These are phyloP conservation scores for Phytophthora multivora DNA, from an alignment of 352 stramenopile species.

Conservation along the genomic window DNA sequence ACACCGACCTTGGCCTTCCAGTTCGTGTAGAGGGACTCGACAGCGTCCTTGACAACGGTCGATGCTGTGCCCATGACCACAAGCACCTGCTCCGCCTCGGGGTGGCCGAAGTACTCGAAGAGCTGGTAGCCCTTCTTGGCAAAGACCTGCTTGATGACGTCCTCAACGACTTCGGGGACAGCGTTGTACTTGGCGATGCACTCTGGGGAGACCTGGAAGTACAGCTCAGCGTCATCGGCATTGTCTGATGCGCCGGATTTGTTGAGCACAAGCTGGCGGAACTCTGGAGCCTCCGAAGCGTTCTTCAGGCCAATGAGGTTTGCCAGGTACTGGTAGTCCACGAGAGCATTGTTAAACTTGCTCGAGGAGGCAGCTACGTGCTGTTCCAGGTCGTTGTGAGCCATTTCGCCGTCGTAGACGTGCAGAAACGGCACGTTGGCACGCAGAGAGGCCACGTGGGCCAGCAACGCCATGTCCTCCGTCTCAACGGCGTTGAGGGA, in stretches of 20 bases:
- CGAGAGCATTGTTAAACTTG: slow-evolving; percentile 72
- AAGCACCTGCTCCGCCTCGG: slow-evolving; percentile 84
- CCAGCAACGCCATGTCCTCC: slow-evolving; percentile 91
- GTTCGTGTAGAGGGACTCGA: slow-evolving; percentile 86
- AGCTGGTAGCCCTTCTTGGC: slow-evolving; percentile 85
- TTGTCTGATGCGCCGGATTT: slow-evolving; percentile 56
- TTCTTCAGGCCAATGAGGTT: slow-evolving; percentile 69
- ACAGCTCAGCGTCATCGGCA: slow-evolving; percentile 84
- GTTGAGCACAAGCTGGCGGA: slow-evolving; percentile 65
- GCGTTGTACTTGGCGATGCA: slow-evolving; percentile 85
- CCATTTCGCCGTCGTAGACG: slow-evolving; percentile 93
- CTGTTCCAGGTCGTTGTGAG: slow-evolving; percentile 81
- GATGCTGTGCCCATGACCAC: slow-evolving; percentile 92
- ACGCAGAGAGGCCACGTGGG: slow-evolving; percentile 90
- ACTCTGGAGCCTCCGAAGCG: slow-evolving; percentile 49
- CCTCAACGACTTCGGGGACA: slow-evolving; percentile 65
- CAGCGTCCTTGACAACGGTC: slow-evolving; percentile 86
- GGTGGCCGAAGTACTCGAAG: slow-evolving; percentile 92
- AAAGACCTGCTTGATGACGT: slow-evolving; percentile 84
- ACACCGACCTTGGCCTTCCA: slow-evolving; percentile 86
- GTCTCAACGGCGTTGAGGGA: slow-evolving; percentile 88
- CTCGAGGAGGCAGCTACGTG: slow-evolving; percentile 39
- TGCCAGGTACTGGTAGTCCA: slow-evolving; percentile 71
- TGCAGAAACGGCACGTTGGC: slow-evolving; percentile 92
- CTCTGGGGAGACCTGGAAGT: slow-evolving; percentile 91